Conservation (phyloP, 2,329 filamentous ascomycete genomes). For the Stagonosporopsis vannaccii region DNA sequence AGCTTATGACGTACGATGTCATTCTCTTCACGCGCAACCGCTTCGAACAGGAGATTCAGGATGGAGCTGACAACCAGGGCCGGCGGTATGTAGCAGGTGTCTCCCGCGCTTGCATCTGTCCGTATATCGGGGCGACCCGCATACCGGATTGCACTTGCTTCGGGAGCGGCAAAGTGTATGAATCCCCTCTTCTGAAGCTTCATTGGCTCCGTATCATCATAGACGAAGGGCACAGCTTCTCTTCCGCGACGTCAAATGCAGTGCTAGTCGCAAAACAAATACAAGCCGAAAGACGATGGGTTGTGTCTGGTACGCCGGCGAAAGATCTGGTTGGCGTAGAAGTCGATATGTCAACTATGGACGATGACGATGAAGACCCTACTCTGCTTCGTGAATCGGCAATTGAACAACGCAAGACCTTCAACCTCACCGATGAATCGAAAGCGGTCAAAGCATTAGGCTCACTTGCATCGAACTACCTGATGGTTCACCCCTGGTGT, state of each 20-base stretch:
- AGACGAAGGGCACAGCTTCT: constrained; percentile 89
- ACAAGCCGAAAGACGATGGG: constrained; percentile 77
- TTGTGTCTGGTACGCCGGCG: constrained; percentile 89
- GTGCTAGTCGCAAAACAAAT: constrained; percentile 63
- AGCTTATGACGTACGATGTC: constrained; percentile 74
- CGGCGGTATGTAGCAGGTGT: constrained; percentile 42
- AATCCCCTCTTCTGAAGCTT: constrained; percentile 71
- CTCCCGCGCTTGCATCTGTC: constrained; percentile 40
- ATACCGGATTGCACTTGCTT: constrained; percentile 56
- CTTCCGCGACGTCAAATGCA: constrained; percentile 69
- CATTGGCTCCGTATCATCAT: constrained; percentile 91
- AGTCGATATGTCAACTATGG: constrained; percentile 57
- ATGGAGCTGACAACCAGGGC: constrained; percentile 57
- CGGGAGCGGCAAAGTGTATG: constrained; percentile 52
- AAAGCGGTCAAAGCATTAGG: constrained; percentile 67
- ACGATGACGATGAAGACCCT: constrained; percentile 44
- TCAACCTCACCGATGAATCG: constrained; percentile 47
- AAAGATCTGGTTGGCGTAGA: constrained; percentile 81
- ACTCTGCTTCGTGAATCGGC: constrained; percentile 34
- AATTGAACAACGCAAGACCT: constrained; percentile 52
- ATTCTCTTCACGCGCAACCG: constrained; percentile 77
- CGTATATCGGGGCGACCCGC: constrained; percentile 55
- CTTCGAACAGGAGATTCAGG: constrained; percentile 72
- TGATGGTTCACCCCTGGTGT: constrained; percentile 81
- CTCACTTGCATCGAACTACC: constrained; percentile 71